Base-by-base conservation (phyloP, 2,329 filamentous ascomycete species). In the Epichloe festucae region DNA sequence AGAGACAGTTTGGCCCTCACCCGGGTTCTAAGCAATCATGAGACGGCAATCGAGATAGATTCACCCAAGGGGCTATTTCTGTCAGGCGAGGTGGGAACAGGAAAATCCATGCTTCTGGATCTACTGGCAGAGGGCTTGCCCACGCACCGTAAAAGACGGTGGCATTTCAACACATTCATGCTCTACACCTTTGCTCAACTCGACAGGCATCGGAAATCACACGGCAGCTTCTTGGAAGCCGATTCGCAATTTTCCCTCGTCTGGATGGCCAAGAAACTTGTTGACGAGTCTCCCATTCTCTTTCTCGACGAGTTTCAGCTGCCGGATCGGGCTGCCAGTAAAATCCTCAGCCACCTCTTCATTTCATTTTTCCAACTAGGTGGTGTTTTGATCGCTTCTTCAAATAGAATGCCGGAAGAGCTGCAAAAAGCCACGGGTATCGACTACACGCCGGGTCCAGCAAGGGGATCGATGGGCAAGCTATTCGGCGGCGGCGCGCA, bases 141-240 rank as follows among this genome's bases (percentile, higher is more conserved):
- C 1, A 89, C 81, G 15, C 71, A 74, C 44, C 82, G 81, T 60
- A 91, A 91, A 70, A 74, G 77, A 58, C 73, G 86, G 54, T 89
- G 84, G 81, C 87, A 91, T 62, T 93, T 89, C 67, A 89, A 88
- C 63, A 89, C 85, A 0, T 93, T 93, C 60, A 93, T 93, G 85
- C 72, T 91, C 8, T 82, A 90, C 57, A 82, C 80, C 0, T 75
- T 90, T 46, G 83, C 85, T 1, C 81, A 82, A 48, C 71, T 93
- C 1, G 87, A 91, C 59, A 70, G 75, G 12, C 75, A 86, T 44
- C 73, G 87, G 59, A 72, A 70, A 52, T 58, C 63, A 4, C 59
- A 62, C 1, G 56, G 58, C 2, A 52, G 57, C 14, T 31, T 50
- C 3, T 7, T 51, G 7, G 50, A 38, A 57, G 14, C 55, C 50